Evolutionary conservation across 2,329 filamentous ascomycete species (phyloP).

Genomic region (Apiospora malaysiana): DNA sequence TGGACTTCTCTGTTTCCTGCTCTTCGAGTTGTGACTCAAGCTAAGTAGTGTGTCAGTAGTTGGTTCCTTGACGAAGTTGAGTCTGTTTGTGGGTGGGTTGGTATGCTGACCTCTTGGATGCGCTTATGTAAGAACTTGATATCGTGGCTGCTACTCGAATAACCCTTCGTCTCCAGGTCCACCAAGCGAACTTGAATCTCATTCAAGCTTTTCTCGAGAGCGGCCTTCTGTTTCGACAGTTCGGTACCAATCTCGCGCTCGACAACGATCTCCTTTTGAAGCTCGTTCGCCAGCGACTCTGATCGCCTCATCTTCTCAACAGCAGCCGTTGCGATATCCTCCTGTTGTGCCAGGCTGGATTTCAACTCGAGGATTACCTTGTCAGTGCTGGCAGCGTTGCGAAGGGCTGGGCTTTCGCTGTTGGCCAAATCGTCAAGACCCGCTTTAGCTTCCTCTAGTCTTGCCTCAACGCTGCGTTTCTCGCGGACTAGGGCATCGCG

Average conservation of each 20-base stretch:
- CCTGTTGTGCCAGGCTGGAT: slow-evolving; percentile 85
- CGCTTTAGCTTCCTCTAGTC: slow-evolving; percentile 85
- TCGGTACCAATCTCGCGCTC: slow-evolving; percentile 84
- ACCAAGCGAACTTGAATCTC: slow-evolving; percentile 89
- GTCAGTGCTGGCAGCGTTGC: slow-evolving; percentile 87
- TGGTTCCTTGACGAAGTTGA: slow-evolving; percentile 29
- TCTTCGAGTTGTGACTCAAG: slow-evolving; percentile 87
- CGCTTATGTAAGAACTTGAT: slow-evolving; percentile 93
- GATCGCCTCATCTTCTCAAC: slow-evolving; percentile 97
- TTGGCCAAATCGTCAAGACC: slow-evolving; percentile 87
- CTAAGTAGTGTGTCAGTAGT: slow-evolving; percentile 52
- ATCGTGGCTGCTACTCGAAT: slow-evolving; percentile 91
- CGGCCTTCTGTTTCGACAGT: slow-evolving; percentile 88
- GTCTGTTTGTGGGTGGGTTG: slow-evolving; percentile 28
- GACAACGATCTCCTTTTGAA: slow-evolving; percentile 88
- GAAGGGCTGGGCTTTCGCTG: slow-evolving; percentile 84
- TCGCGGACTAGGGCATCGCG: slow-evolving; percentile 85
- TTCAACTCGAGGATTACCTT: slow-evolving; percentile 90
- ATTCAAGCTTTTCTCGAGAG: slow-evolving; percentile 86
- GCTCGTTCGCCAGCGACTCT: slow-evolving; percentile 83
- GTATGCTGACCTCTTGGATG: slow-evolving; percentile 82
- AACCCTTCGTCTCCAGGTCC: slow-evolving; percentile 96
- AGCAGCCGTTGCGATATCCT: slow-evolving; percentile 89
- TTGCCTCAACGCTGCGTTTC: slow-evolving; percentile 86
- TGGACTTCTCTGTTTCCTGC: slow-evolving; percentile 78